Evolutionary conservation across 345 rosid species (phyloP), one percentile per base, ranked within the genome.

Genomic region (Theobroma cacao): DNA sequence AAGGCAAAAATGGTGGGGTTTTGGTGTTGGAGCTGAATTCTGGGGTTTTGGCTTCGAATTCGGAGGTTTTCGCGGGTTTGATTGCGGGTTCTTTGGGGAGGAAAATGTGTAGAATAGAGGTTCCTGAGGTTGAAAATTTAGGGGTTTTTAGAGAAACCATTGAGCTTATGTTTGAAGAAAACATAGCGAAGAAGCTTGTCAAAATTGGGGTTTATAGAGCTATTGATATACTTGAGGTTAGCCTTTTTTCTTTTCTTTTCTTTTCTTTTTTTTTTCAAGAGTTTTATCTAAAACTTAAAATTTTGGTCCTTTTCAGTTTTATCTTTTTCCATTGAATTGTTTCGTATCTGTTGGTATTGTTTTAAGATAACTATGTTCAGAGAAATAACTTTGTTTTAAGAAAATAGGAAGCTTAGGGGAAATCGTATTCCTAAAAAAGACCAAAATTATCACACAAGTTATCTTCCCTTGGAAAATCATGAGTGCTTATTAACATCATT

Each of bases 191-290:
- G 47, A 87, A 70, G 80, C 87, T 95, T 2, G 33, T 90, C 80
- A 92, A 84, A 87, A 75, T 88, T 78, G 98, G 99, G 60, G 97
- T 85, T 68, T 89, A 83, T 78, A 85, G 90, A 66, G 85, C 92
- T 81, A 92, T 92, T 50, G 94, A 87, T 76, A 80, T 95, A 75
- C 98, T 95, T 52, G 99, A 93, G 98, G 99, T 95, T 56, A 48
- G 84, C 70, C 11, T 50, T 50, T 13, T 68, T 22, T 48, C 14
- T 65, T 7, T 70, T 79, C 22, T 66, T 17, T 40, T 34, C 1
- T 33, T 11, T 26, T 18, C 1, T 5, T 28, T 55, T 69, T 64
- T 10, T 2, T 30, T 53, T 66, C 3, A 5, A 24, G 62, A 24
- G 5, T 24, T 24, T 26, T 11, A 10, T 58, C 33, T 24, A 11